Evolutionary conservation across 176 grass and related monocot genomes (phyloP), one percentile per base, ranked within the genome.

Genomic region (Puya raimondii): DNA sequence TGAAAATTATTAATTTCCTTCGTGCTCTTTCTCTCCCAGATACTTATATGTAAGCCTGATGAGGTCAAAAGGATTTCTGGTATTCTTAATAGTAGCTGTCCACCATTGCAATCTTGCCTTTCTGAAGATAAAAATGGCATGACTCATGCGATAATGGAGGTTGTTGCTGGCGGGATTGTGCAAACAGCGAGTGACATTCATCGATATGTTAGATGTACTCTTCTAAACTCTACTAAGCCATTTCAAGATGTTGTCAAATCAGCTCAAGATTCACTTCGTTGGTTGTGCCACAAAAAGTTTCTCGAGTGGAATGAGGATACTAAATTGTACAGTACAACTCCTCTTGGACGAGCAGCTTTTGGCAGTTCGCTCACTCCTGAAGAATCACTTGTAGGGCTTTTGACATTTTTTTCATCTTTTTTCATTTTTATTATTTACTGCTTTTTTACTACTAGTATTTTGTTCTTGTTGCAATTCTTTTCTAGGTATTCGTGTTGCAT

Each of bases 51-150:
- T 75, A 87, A 78, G 64, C 79, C 79, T 76, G 92, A 87, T 79
- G 92, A 96, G 76, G 76, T 87, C 53, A 96, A 92, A 80, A 88
- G 79, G 68, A 83, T 96, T 70, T 79, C 78, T 16, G 56, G 76
- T 76, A 89, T 96, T 73, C 48, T 96, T 72, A 96, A 80, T 80
- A 84, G 76, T 61, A 82, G 83, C 57, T 96, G 88, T 47, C 68
- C 84, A 69, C 86, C 86, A 53, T 85, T 92, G 81, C 83, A 96
- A 63, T 96, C 92, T 29, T 96, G 92, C 74, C 79, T 96, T 47
- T 96, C 92, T 47, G 92, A 96, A 80, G 86, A 89, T 78, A 91
- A 91, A 89, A 96, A 96, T 83, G 92, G 92, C 63, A 96, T 96
- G 92, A 96, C 81, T 84, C 92, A 96, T 85, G 88, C 92, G 18